Evolutionary conservation across 2,329 filamentous ascomycete species (phyloP), one percentile per base, ranked within the genome.

Genomic region (Clonostachys rosea): DNA sequence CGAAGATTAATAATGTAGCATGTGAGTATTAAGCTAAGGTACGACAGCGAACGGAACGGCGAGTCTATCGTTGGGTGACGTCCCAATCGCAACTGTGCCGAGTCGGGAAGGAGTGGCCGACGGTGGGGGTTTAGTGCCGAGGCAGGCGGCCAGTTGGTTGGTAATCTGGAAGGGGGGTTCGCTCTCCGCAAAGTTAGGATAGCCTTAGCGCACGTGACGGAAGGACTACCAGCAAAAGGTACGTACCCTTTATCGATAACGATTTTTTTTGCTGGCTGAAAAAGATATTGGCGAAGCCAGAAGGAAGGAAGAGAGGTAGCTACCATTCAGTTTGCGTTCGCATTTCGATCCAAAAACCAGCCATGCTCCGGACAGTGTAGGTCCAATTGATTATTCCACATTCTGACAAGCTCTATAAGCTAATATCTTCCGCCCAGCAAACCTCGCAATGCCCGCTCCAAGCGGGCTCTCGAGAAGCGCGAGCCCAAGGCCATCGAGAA

Each of bases 391-490:
- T 33, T 13, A 11, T 40, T 33, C 10, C 34, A 16, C 17, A 8
- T 10, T 12, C n/a, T 20, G 2, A 13, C 43, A 13, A 11, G 14
- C n/a, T 13, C 13, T 2, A 18, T 34, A 30, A 35, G 12, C 46
- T 54, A 37, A 49, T 39, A 4, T 5, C 6, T 4, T 7, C 8
- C 7, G 8, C 9, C 24, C 54, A 81, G 78, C 64, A 81, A 81
- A 69, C 79, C 79, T 55, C 74, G 76, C 53, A 83, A 81, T 70
- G 91, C 92, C 58, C 91, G 94, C 75, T 94, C 91, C 49, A 96
- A 96, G 78, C 87, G 94, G 59, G 91, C 89, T 54, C 84, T 97
- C 63, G 94, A 95, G 66, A 92, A 95, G 71, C 88, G 89, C 61
- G 91, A 89, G 61, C 89, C 94, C 49, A 95, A 96, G 68, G 75